A percentile compares a stretch with the other conserved stretches of the same genome.
These are phyloP conservation scores for Pleurotus pulmonarius DNA, from an alignment of 768 basidiomycete species.

Conservation along the genomic window DNA sequence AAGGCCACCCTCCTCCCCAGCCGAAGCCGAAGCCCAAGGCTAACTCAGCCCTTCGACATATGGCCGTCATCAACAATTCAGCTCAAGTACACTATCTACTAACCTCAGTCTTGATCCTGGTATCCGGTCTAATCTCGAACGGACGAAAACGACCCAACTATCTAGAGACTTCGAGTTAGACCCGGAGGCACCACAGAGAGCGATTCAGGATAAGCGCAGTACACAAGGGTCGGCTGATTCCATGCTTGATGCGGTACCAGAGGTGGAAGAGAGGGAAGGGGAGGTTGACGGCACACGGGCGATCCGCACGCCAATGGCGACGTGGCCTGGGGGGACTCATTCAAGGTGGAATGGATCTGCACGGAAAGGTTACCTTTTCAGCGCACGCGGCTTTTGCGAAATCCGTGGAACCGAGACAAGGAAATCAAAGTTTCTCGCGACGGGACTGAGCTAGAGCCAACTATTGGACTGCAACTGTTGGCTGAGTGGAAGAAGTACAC, in stretches of 20 bases:
- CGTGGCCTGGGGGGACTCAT: conserved; percentile 69
- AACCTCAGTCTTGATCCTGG: too few species aligned
- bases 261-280: conserved; percentile 23
- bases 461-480: conserved; percentile 60
- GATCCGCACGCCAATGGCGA: conserved; percentile 18
- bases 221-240: background rate
- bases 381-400: conserved; percentile 75
- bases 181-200: conserved; percentile 32
- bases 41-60: conserved; percentile 57
- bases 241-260: conserved; percentile 18
- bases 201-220: conserved; percentile 20
- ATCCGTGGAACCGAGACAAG: conserved; percentile 88
- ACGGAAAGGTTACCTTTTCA: conserved; percentile 70
- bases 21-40: too few species aligned
- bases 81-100: too few species aligned
- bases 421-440: conserved; percentile 83
- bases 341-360: conserved; percentile 80
- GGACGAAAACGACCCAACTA: background rate
- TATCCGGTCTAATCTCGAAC: too few species aligned
- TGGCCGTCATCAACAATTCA: too few species aligned
- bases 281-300: conserved; percentile 25
- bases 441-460: conserved; percentile 90
- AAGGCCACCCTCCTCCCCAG: too few species aligned
- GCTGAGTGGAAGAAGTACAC: conserved; percentile 58
- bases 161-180: conserved; percentile 34